Base-by-base conservation (phyloP, 208 protist species). In the Leptomonas pyrrhocoris region DNA sequence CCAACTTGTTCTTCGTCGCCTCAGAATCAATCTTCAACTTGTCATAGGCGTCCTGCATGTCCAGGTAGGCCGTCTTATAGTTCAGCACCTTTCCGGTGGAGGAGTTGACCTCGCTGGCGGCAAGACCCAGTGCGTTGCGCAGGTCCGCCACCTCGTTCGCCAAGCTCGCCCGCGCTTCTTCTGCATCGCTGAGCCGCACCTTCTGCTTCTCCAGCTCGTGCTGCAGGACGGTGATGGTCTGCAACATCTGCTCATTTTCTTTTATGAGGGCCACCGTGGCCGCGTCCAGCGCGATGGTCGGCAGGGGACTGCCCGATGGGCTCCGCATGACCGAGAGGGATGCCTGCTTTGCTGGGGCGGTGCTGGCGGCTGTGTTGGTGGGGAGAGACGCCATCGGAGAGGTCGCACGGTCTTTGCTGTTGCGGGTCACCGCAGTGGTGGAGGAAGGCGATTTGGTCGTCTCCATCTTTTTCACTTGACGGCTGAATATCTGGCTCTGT, bases 161-260 rank as follows among this genome's bases (percentile, higher is more conserved):
- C 16, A 81, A 58, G 30, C 43, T 31, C 8, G 4, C 42, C 18
- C 79, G 46, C 27, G 46, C 59, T 15, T n/a, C 28, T 36, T 83
- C 58, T 16, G 77, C 70, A 11, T 65, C 34, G 18, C 13, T 15
- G 36, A 84, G 67, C 11, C 74, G 69, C 40, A 45, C 68, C 38
- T 67, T 34, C 45, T 77, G 51, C 51, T 69, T 57, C 27, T 73
- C 56, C 23, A 79, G 51, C 30, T 87, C 77, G 42, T 71, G 60
- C 27, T 78, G 73, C n/a, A 93, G 73, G 15, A 54, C 57, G 15
- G 68, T 75, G 28, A 90, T 86, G 18, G 62, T 70, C 51, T 66
- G 68, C 19, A 93, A 43, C 84, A 93, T 90, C 40, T 73, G 60
- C 50, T 85, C 84, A 59, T 90, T 90, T 60, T 90, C 88, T 30